phyloP scores from a whole-genome alignment of 164 flowering plant species.

The Piper longum region DNA sequence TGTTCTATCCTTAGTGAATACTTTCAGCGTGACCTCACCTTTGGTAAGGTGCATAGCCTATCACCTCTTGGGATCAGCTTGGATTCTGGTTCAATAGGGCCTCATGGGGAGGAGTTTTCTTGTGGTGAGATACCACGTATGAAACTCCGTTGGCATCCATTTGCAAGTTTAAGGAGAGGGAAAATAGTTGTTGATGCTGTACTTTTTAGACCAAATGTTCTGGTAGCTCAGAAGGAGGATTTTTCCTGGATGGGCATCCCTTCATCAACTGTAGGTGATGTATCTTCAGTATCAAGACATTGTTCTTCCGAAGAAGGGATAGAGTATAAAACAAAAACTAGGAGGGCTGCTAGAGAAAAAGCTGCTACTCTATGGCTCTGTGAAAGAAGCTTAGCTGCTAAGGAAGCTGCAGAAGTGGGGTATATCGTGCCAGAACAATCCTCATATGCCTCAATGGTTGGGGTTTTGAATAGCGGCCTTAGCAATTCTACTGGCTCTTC shows the following conservation, averaged over 20 bases:
- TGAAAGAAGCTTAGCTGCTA: conserved; percentile 61
- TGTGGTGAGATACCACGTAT: conserved; percentile 71
- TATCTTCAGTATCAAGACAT: conserved; percentile 23
- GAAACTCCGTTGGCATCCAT: conserved; percentile 68
- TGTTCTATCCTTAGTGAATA: conserved; percentile 63
- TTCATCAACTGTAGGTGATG: conserved; percentile 25
- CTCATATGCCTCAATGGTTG: conserved; percentile 15
- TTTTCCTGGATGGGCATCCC: conserved; percentile 92
- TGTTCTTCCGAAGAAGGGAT: conserved; percentile 85
- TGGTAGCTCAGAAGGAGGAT: conserved; percentile 75
- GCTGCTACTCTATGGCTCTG: conserved; percentile 41
- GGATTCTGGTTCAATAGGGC: conserved; percentile 79
- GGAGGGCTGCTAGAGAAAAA: conserved; percentile 84
- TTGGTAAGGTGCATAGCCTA: conserved; percentile 62
- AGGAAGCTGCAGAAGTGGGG: conserved; percentile 62
- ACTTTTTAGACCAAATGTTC: conserved; percentile 52
- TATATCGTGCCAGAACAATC: conserved; percentile 38
- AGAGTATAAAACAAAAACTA: conserved; percentile 71
- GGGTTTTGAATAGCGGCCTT: conserved; percentile 17
- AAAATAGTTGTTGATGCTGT: conserved; percentile 90
- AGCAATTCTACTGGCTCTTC: conserved; percentile 13
- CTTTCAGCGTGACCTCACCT: conserved; percentile 67
- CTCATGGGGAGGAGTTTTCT: conserved; percentile 75
- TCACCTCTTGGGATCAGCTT: conserved; percentile 82
- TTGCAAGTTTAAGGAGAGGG: conserved; percentile 82